These are phyloP conservation scores for Proteromonas lacertae DNA, from an alignment of 352 stramenopile genomes.

Conservation along the genomic window DNA sequence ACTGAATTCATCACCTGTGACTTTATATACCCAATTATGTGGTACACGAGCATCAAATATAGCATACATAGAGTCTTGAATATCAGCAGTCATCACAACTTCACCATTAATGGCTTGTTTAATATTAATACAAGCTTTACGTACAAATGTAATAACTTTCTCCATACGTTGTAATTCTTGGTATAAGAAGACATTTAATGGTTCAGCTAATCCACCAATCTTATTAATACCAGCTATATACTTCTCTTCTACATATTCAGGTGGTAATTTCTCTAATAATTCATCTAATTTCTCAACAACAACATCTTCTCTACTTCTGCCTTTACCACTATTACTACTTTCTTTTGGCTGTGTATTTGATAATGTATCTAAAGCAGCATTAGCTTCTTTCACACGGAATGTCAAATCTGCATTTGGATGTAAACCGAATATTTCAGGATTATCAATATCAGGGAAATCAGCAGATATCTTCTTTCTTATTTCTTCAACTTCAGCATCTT, in stretches of 20 bases:
- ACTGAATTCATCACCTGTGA: slow-evolving; percentile 43
- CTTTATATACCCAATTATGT: slow-evolving; percentile 45
- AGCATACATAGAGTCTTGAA: slow-evolving; percentile 44
- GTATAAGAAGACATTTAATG: slow-evolving; percentile 68
- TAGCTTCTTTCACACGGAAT: slow-evolving; percentile 63
- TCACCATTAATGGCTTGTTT: slow-evolving; percentile 63
- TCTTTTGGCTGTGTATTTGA: slow-evolving; percentile 58
- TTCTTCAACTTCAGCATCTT: slow-evolving; percentile 15
- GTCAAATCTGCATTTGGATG: slow-evolving; percentile 73
- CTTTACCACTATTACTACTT: slow-evolving; percentile 3
- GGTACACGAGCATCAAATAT: slow-evolving; percentile 63
- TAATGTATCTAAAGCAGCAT: slow-evolving; percentile 40
- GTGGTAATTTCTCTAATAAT: slow-evolving; percentile 33
- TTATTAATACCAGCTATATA: slow-evolving; percentile 8
- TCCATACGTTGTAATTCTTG: slow-evolving; percentile 68
- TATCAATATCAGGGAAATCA: slow-evolving; percentile 52
- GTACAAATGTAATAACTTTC: slow-evolving; percentile 45
- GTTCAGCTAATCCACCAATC: slow-evolving; percentile 36
- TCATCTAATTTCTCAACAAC: slow-evolving; percentile 56
- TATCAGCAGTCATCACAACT: slow-evolving; percentile 56
- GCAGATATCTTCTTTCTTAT: slow-evolving; percentile 3
- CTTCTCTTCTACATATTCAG: slow-evolving; percentile 29
- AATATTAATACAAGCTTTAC: slow-evolving; percentile 37
- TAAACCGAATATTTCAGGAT: slow-evolving; percentile 63
- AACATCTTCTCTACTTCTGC: slow-evolving; percentile 46